Evolutionary conservation across 139 green algal genomes (phyloP).

Genomic region (Limnomonas spitsbergensis): DNA sequence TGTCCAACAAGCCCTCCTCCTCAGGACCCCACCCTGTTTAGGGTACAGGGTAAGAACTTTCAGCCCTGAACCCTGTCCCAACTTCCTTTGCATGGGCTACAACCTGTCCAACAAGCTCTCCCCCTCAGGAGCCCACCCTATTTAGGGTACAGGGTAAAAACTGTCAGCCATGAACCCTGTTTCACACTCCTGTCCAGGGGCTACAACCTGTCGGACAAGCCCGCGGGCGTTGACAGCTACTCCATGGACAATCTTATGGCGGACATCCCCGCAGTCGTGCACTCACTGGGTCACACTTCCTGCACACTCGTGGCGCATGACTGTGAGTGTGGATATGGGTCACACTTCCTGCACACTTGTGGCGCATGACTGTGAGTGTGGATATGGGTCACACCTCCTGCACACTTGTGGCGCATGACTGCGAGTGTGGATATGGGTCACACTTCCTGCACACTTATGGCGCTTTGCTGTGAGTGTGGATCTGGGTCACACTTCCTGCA

Average conservation of each 20-base stretch:
- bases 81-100: too few species aligned
- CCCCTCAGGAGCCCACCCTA: too few species aligned
- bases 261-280: slow-evolving; percentile 43
- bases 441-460: too few species aligned
- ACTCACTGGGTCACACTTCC: slow-evolving; percentile 45
- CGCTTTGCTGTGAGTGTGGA: not conserved
- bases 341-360: slow-evolving; percentile 54
- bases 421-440: slow-evolving; percentile 14
- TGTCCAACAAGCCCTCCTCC: too few species aligned
- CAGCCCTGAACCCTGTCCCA: too few species aligned
- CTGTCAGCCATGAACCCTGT: too few species aligned
- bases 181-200: too few species aligned
- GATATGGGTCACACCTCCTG: slow-evolving; percentile 44
- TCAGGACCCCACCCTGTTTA: too few species aligned
- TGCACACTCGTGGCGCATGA: slow-evolving; percentile 66
- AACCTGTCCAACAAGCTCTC: too few species aligned
- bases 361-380: slow-evolving; percentile 59
- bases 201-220: slow-evolving; percentile 6
- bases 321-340: slow-evolving; percentile 43
- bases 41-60: too few species aligned
- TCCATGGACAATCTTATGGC: slow-evolving; percentile 31
- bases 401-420: slow-evolving; percentile 68
- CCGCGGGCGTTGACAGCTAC: slow-evolving; percentile 40
- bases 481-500: not conserved
- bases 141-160: too few species aligned